A percentile compares a stretch with the other conserved stretches of the same genome.
Conservation (phyloP, 306 rosid species). For the Purshia tridentata region DNA sequence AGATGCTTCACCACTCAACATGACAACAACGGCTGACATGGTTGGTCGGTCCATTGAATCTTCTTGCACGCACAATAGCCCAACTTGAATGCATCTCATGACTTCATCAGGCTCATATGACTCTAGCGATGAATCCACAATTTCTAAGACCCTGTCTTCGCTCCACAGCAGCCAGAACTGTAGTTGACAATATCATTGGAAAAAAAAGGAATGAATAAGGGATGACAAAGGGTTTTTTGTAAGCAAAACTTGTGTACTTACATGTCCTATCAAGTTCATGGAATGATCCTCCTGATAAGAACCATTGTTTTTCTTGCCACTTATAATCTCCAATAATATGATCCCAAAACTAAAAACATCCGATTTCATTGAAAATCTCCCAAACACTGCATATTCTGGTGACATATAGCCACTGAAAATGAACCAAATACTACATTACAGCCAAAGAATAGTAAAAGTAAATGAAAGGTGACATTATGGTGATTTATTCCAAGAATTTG, state of each 20-base stretch:
- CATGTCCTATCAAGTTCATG: conserved; percentile 50
- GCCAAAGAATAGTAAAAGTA: neutral
- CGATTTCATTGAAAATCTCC: conserved; percentile 42
- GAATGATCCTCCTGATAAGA: conserved; percentile 24
- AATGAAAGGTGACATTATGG: neutral
- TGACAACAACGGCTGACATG: conserved; percentile 56
- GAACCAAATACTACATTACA: neutral
- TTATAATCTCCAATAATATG: conserved; percentile 50
- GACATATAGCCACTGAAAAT: conserved; percentile 57
- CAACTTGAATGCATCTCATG: conserved; percentile 65
- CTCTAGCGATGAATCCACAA: conserved; percentile 40
- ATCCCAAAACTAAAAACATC: conserved; percentile 60
- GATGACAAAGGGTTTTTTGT: neutral
- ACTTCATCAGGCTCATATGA: conserved; percentile 31
- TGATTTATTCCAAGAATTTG: neutral
- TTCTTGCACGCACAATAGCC: conserved; percentile 66
- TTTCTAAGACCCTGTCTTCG: conserved; percentile 34
- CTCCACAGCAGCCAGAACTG: conserved; percentile 62
- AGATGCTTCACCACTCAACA: conserved; percentile 41
- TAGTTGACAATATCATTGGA: neutral
- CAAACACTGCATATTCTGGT: conserved; percentile 60
- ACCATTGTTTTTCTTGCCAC: conserved; percentile 43
- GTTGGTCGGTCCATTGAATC: conserved; percentile 53
- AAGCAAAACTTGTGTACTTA: conserved; percentile 19
- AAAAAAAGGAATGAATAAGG: neutral